Evolutionary conservation across 2,329 filamentous ascomycete genomes (phyloP), one percentile per base, ranked within the genome.

Genomic region (Pseudogymnoascus sp.): DNA sequence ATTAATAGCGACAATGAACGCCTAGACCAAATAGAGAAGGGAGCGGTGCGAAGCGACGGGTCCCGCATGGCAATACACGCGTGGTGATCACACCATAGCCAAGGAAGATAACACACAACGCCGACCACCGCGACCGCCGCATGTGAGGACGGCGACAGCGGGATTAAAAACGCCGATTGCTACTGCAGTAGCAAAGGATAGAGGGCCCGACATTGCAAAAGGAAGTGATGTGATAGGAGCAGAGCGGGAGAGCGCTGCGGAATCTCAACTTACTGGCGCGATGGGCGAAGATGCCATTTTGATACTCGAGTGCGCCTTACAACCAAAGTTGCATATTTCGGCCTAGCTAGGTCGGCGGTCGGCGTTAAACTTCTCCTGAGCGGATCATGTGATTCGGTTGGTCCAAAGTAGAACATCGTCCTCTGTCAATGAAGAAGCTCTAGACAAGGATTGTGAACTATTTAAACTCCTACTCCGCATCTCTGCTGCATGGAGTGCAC

Each of bases 121-220:
- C 25, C 46, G 46, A 56, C 25, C n/a, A 56, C 25, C 28, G 46
- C 28, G 25, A 34, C 46, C n/a, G 25, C 46, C 25, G n/a, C 28
- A 34, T 34, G n/a, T 56, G 25, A 56, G 46, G 46, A 56, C 46
- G 46, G 46, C 46, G 25, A 56, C 25, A 56, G 8, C 46, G 46
- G 46, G 46, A 34, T 18, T 56, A 56, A 56, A 56, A 56, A 56
- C 28, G 46, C 46, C 46, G 46, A 56, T 56, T 56, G 46, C 46
- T 56, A 34, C 46, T 34, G n/a, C 5, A 34, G 28, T 56, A 5
- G 14, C 11, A 18, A 18, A 5, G 6, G 8, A 9, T 18, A 56
- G 46, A 56, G 46, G 25, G n/a, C 18, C 46, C 46, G 34, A 34
- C 25, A 56, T 56, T 56, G 8, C 3, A 34, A 56, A 56, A 56